Percentiles rank a stretch among this genome's conserved stretches.
phyloP scores from a whole-genome alignment of 1,284 basidiomycete genomes.

The Pseudozyma pruni region DNA sequence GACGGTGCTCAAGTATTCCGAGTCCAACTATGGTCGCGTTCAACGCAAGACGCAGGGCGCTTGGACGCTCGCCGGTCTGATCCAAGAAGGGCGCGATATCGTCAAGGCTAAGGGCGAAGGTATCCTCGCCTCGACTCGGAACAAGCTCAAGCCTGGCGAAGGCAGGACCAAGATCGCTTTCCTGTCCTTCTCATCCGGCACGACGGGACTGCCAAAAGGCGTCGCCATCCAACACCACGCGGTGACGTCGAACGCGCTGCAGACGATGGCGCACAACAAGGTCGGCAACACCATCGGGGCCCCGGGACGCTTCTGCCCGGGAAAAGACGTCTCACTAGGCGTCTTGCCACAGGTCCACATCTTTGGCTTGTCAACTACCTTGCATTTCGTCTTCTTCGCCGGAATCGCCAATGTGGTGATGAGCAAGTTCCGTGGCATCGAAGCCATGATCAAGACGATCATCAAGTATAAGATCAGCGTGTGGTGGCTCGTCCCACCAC shows the following conservation, averaged over 20 bases:
- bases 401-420: conserved; percentile 57
- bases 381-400: conserved; percentile 63
- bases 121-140: conserved; percentile 70
- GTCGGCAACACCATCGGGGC: conserved; percentile 35
- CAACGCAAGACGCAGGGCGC: conserved; percentile 50
- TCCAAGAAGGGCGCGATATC: conserved; percentile 70
- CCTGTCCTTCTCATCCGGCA: conserved; percentile 68
- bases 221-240: conserved; percentile 65
- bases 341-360: conserved; percentile 56
- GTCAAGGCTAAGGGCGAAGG: conserved; percentile 67
- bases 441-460: conserved; percentile 55
- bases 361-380: conserved; percentile 60
- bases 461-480: conserved; percentile 61
- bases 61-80: conserved; percentile 72
- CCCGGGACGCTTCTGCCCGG: conserved; percentile 46
- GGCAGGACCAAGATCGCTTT: conserved; percentile 71
- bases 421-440: conserved; percentile 57
- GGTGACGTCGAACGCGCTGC: conserved; percentile 58
- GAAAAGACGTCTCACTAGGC: conserved; percentile 54
- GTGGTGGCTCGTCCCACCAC: conserved; percentile 53
- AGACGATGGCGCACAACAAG: conserved; percentile 65
- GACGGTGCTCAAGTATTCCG: conserved; percentile 38
- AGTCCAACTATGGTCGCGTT: conserved; percentile 43
- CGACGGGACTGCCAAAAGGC: conserved; percentile 68
- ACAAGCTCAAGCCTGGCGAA: conserved; percentile 74